phyloP scores from a whole-genome alignment of 768 basidiomycete species.

The Lactarius akahatsu region DNA sequence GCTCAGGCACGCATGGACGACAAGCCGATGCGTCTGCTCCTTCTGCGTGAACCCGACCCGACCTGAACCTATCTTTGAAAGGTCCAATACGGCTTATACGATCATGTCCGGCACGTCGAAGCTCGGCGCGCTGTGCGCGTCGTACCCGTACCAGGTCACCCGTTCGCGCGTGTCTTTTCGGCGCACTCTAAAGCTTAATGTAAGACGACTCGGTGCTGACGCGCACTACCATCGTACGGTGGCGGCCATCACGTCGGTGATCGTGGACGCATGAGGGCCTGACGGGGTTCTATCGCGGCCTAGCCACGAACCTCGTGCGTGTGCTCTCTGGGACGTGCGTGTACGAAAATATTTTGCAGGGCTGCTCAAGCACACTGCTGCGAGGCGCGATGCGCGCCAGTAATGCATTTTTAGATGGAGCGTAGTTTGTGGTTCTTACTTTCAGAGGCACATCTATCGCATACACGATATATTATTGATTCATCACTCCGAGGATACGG shows the following conservation, averaged over 20 bases:
- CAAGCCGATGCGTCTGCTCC: background rate
- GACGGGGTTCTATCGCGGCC: too few species aligned
- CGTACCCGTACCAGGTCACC: background rate
- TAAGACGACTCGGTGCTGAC: background rate
- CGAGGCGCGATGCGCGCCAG: slow-evolving; percentile 31
- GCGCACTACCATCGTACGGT: background rate
- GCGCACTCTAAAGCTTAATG: background rate
- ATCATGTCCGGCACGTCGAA: background rate
- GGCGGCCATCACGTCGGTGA: background rate
- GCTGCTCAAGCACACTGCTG: background rate
- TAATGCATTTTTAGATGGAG: too few species aligned
- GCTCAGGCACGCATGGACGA: background rate
- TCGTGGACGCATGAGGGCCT: background rate
- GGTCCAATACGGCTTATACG: background rate
- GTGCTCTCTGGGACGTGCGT: too few species aligned
- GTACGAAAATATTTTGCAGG: too few species aligned
- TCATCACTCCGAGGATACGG: too few species aligned
- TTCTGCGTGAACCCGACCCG: background rate
- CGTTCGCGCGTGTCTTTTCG: background rate
- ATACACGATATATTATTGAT: too few species aligned
- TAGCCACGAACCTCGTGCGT: too few species aligned
- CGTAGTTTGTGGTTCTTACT: too few species aligned
- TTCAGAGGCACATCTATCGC: too few species aligned
- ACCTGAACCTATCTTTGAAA: background rate
- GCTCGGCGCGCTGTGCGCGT: background rate